phyloP scores from a whole-genome alignment of 2,329 filamentous ascomycete species.

The Verticillium zaregamsianum region DNA sequence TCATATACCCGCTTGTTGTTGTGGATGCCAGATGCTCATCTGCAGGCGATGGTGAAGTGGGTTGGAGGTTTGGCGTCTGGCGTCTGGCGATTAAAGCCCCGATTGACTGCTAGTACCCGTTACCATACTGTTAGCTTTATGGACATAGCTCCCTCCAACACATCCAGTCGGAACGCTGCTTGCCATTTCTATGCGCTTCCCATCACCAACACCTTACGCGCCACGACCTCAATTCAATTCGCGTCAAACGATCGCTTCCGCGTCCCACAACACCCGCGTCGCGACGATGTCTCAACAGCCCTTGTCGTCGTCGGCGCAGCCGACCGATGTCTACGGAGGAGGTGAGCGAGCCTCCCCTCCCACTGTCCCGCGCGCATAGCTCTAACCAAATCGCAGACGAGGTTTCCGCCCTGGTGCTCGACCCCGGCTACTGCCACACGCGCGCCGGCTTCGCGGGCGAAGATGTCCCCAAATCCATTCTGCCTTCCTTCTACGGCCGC shows the following conservation, averaged over 20 bases:
- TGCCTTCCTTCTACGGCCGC: constrained; percentile 84
- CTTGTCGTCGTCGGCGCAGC: constrained; percentile 50
- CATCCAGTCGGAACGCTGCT: not conserved
- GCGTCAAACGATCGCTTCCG: not conserved
- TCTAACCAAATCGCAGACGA: constrained; percentile 61
- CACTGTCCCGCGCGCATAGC: constrained; percentile 3
- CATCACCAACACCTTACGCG: not conserved
- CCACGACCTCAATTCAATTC: not conserved
- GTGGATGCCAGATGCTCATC: too few relatives aligned
- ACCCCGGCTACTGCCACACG: constrained; percentile 85
- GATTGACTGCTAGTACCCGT: not conserved
- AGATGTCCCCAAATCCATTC: constrained; percentile 90
- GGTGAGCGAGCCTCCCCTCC: constrained; percentile 32
- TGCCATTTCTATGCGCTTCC: not conserved
- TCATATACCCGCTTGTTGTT: too few relatives aligned
- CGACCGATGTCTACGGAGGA: constrained; percentile 61
- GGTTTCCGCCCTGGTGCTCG: constrained; percentile 93
- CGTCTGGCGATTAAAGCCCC: too few relatives aligned
- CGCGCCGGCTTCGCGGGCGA: constrained; percentile 97
- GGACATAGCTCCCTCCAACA: not conserved
- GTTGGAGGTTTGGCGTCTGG: too few relatives aligned
- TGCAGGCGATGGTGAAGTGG: too few relatives aligned
- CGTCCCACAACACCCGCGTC: constrained; percentile 1
- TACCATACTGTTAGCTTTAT: not conserved
- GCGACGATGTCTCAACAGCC: constrained; percentile 51